Conservation (phyloP, 768 basidiomycete species). For the Boletus tomentosulus region DNA sequence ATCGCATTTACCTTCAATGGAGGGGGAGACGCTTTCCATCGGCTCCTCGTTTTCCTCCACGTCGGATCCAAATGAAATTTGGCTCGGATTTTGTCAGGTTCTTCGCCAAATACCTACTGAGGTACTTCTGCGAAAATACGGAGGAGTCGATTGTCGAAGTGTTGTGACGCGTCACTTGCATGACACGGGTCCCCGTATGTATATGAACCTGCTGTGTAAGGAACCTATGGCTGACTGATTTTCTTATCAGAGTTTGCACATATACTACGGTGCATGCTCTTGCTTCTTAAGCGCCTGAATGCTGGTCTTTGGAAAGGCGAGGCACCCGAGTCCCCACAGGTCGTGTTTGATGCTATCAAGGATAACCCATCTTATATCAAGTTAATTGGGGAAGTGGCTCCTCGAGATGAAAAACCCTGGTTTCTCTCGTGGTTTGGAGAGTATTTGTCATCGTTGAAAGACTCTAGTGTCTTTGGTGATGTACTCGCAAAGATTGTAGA, state of each 20-base stretch:
- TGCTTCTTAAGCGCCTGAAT: slow-evolving; percentile 56
- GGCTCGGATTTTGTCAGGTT: slow-evolving; percentile 44
- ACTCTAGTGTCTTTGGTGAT: slow-evolving; percentile 49
- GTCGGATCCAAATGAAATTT: slow-evolving; percentile 43
- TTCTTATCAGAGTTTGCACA: slow-evolving; percentile 50
- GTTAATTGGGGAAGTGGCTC: slow-evolving; percentile 37
- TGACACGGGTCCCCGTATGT: slow-evolving; percentile 59
- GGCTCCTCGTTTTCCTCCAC: slow-evolving; percentile 29
- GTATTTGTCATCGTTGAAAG: slow-evolving; percentile 54
- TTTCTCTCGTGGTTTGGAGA: slow-evolving; percentile 63
- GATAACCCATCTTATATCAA: slow-evolving; percentile 61
- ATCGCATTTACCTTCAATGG: not conserved
- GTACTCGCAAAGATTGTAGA: slow-evolving; percentile 69
- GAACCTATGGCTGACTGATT: not conserved
- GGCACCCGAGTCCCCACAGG: slow-evolving; percentile 66
- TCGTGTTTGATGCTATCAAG: slow-evolving; percentile 79
- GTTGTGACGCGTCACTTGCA: slow-evolving; percentile 59
- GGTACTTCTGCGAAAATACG: slow-evolving; percentile 31
- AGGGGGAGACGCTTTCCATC: slow-evolving; percentile 2
- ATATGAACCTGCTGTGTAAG: slow-evolving; percentile 9
- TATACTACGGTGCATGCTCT: slow-evolving; percentile 54
- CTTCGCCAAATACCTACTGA: slow-evolving; percentile 54
- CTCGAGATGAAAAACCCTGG: slow-evolving; percentile 39
- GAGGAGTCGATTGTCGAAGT: slow-evolving; percentile 44
- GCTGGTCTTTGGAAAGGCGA: slow-evolving; percentile 65